Evolutionary conservation across 805 yeast genomes (phyloP).

Genomic region (Brettanomyces bruxellensis): DNA sequence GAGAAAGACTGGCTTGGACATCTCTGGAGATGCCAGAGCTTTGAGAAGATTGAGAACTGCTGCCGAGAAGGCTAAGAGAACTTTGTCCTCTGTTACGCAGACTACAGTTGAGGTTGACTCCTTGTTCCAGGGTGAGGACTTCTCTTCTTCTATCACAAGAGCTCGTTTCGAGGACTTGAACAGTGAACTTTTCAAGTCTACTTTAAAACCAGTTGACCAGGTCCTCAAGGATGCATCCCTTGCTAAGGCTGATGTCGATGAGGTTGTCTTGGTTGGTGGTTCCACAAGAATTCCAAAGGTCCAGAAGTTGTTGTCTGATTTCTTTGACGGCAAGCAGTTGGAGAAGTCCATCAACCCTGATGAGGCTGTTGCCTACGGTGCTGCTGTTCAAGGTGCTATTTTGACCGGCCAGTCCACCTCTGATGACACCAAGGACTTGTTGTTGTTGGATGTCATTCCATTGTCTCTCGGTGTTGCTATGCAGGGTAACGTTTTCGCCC

Average conservation of each 20-base stretch:
- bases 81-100: constrained; percentile 92
- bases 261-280: constrained; percentile 96
- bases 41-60: constrained; percentile 98
- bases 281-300: constrained; percentile 98
- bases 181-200: constrained; percentile 87
- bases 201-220: constrained; percentile 90
- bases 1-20: constrained; percentile 88
- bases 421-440: constrained; percentile 90
- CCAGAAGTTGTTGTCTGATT: constrained; percentile 88
- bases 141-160: constrained; percentile 88
- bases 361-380: constrained; percentile 99
- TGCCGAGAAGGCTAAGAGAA: constrained; percentile 98
- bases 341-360: constrained; percentile 97
- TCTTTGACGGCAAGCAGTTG: constrained; percentile 93
- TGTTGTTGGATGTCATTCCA: constrained; percentile 95
- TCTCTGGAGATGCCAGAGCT: constrained; percentile 88
- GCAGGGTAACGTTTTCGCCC: constrained; percentile 98
- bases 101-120: constrained; percentile 96
- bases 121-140: constrained; percentile 90
- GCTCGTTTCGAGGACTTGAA: constrained; percentile 96
- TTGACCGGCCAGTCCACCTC: constrained; percentile 86
- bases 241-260: constrained; percentile 78
- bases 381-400: constrained; percentile 99
- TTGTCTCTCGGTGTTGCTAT: constrained; percentile 98
- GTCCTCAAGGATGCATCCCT: constrained; percentile 89